Base-by-base conservation (phyloP, 2,329 filamentous ascomycete species). In the Ilyonectria mors-panacis region DNA sequence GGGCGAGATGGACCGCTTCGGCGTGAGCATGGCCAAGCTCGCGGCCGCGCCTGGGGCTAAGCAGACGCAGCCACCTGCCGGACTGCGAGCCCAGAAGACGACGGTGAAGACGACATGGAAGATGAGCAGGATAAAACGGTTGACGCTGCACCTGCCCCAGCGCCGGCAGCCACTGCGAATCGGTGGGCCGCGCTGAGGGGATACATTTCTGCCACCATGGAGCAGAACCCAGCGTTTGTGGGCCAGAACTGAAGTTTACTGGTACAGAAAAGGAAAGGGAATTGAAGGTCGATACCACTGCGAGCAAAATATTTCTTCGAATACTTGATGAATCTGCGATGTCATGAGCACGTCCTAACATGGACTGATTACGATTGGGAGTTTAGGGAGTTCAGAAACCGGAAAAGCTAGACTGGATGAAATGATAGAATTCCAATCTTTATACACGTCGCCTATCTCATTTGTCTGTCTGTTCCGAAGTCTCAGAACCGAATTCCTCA, bases 151-250 rank as follows among this genome's bases (percentile, higher is more conserved):
- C 48, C 67, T 33, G 67, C 67, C 58, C 65, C 70, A 10, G 59
- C 66, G 6, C 66, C 72, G 6, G 73, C 80, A 8, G 78, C 82
- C 12, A 89, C 86, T 17, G 82, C 87, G 10, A 89, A 86, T 75
- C 85, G 93, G 62, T 98, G 94, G 92, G 92, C 92, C 33, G 94
- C 94, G 17, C 79, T 98, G 80, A 89, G 95, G 74, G 90, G 86
- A 10, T 97, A 95, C 77, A 97, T 98, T 58, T 92, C 93, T 2
- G 87, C 91, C 47, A 98, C 94, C 1, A 94, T 97, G 91, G 94
- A 97, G 82, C 92, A 94, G 80, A 95, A 95, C 74, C 89, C 92
- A 15, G 93, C 92, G 3, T 97, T 97, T 73, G 65, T 67, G 21
- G 72, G 64, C 21, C 77, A 79, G 62, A 70, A 66, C 7, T 80